Base-by-base conservation (phyloP, 1,284 basidiomycete species). In the Ustilago esculenta region DNA sequence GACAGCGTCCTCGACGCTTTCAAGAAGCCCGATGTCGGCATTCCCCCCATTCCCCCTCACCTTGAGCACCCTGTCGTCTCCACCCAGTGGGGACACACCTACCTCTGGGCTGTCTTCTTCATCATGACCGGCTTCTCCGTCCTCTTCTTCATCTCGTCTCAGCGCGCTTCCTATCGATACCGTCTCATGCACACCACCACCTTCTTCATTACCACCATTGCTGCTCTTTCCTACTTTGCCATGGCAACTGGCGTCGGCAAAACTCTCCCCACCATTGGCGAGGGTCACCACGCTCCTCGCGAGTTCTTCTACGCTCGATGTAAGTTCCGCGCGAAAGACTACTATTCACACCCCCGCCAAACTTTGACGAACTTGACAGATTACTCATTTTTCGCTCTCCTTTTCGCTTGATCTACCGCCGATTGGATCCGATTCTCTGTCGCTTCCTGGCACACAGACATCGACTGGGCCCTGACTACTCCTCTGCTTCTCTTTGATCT, bases 391-490 rank as follows among this genome's bases (percentile, higher is more conserved):
- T 4, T n/a, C 4, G 23, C n/a, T 10, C 25, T 14, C 24, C n/a
- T n/a, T n/a, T n/a, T n/a, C n/a, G n/a, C n/a, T n/a, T n/a, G n/a
- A n/a, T n/a, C n/a, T n/a, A n/a, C n/a, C n/a, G n/a, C n/a, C n/a
- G n/a, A n/a, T n/a, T n/a, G n/a, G 15, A 12, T 32, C 21, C 15
- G 24, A 14, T 17, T 39, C 17, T 21, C 8, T 1, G 21, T 11
- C 24, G 17, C 7, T 9, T 23, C 6, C 33, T 24, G 8, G 17
- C 21, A 5, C 5, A 45, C 57, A 71, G 68, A 76, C 68, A 50
- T 76, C 55, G 74, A 76, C 72, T 76, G 74, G 74, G 54, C 57
- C 27, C 45, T 76, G 7, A 76, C 74, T 35, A 73, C 68, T 18
- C 71, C 67, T 30, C 74, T 76, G 15, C 61, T 76, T 12, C 59